Evolutionary conservation across 768 basidiomycete genomes (phyloP).

Genomic region (Tephrocybe sp.): DNA sequence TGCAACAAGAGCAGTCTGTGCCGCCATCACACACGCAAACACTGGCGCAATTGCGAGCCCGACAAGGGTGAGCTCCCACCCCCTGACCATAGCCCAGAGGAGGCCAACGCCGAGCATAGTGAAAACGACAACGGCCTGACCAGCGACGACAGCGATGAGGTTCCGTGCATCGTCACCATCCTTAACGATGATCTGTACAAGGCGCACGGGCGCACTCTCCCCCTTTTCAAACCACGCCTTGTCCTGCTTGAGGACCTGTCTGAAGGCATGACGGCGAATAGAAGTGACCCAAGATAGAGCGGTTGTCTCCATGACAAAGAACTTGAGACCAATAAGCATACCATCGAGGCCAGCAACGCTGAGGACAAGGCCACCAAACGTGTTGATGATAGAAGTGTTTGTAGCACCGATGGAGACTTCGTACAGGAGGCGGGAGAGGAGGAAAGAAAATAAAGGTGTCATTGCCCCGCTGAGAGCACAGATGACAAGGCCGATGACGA

Average conservation of each 20-base stretch:
- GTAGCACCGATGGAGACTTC: slow-evolving; percentile 71
- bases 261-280: slow-evolving; percentile 57
- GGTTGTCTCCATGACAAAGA: slow-evolving; percentile 73
- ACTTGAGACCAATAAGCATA: slow-evolving; percentile 69
- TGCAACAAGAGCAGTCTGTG: slow-evolving; percentile 71
- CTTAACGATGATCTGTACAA: slow-evolving; percentile 80
- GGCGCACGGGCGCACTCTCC: slow-evolving; percentile 51
- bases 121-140: slow-evolving; percentile 67
- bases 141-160: slow-evolving; percentile 69
- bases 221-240: slow-evolving; percentile 82
- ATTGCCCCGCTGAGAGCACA: slow-evolving; percentile 75
- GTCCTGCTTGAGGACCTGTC: slow-evolving; percentile 70
- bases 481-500: slow-evolving; percentile 67
- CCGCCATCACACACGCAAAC: slow-evolving; percentile 70
- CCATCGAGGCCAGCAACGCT: slow-evolving; percentile 76
- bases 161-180: slow-evolving; percentile 86
- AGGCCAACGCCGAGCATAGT: slow-evolving; percentile 84
- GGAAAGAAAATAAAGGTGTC: slow-evolving; percentile 90
- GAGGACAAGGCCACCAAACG: slow-evolving; percentile 71
- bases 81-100: slow-evolving; percentile 81
- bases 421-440: slow-evolving; percentile 79
- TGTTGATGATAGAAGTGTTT: slow-evolving; percentile 58
- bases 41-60: slow-evolving; percentile 86
- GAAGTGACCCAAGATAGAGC: slow-evolving; percentile 73
- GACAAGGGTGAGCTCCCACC: slow-evolving; percentile 92